A percentile compares a stretch with the other conserved stretches of the same genome.
phyloP scores from a whole-genome alignment of 78 protist genomes.

The Cavenderia fasciculata region DNA sequence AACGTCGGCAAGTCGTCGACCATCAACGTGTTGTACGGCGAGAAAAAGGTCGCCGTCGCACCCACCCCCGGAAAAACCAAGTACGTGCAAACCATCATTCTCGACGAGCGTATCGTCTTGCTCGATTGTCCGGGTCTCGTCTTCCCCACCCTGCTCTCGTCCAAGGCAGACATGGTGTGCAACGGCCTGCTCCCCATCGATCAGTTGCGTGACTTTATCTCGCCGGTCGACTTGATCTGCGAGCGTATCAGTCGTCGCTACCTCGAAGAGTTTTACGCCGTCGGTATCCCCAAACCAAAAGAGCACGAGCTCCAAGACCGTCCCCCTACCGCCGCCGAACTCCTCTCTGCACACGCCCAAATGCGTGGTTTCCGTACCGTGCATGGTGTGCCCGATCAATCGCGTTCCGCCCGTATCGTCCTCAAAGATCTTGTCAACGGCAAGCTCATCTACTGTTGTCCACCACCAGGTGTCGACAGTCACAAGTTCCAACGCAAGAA shows the following conservation, averaged over 20 bases:
- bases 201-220: constrained; percentile 88
- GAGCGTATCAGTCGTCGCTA: constrained; percentile 72
- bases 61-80: constrained; percentile 99
- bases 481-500: constrained; percentile 67
- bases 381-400: constrained; percentile 80
- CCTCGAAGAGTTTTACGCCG: constrained; percentile 75
- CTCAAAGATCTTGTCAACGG: constrained; percentile 78
- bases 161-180: constrained; percentile 92
- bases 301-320: constrained; percentile 64
- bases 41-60: constrained; percentile 93
- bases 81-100: constrained; percentile 97
- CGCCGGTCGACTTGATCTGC: constrained; percentile 61
- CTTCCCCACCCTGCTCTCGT: constrained; percentile 92
- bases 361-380: constrained; percentile 83
- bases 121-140: constrained; percentile 99
- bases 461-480: constrained; percentile 80
- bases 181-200: constrained; percentile 96
- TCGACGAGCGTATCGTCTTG: constrained; percentile 78
- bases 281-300: constrained; percentile 75
- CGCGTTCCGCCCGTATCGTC: constrained; percentile 73
- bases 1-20: constrained; percentile 98
- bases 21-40: constrained; percentile 93
- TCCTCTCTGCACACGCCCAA: constrained; percentile 66
- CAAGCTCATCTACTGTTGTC: constrained; percentile 46
- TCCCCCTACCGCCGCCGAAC: constrained; percentile 65